Evolutionary conservation across 208 protist genomes (phyloP), one percentile per base, ranked within the genome.

Genomic region (Trichomonas vaginalis): DNA sequence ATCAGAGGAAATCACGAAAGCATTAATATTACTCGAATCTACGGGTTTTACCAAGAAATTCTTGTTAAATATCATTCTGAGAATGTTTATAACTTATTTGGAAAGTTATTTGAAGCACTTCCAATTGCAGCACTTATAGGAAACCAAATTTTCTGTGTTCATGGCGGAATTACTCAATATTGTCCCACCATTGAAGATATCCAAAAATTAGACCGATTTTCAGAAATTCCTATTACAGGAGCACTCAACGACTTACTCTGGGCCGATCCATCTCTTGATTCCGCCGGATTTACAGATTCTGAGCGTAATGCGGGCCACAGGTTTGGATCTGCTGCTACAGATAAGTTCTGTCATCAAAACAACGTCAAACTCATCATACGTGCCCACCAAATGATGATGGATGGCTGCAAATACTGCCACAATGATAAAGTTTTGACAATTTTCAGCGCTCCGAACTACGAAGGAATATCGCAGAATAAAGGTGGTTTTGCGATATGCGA

Each of bases 181-280:
- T 86, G 37, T 23, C 70, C 40, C 32, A 79, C 48, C 27, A 95
- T 96, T 32, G 98, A 99, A 0, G 98, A 99, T 96, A 98, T 99
- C 90, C 97, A 98, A 96, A 98, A 98, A 96, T 98, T 99, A 95
- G 96, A 98, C n/a, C 97, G 99, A 23, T 99, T 99, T 27, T 99
- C 98, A 95, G 98, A 99, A 96, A 98, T 99, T 23, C 99, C 99
- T 37, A 99, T 99, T 97, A 98, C 97, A 12, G 98, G 99, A 0
- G 97, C 99, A 79, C 98, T 99, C 15, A 99, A 99, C 97, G 99
- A 99, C 96, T 97, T 99, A 48, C 96, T 99, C 4, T 99, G 99
- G 99, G 98, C 98, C 17, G 99, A 99, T 97, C 99, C 99, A 1
- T 98, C 99, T 47, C 97, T 98, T 51, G 98, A 98, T 46, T 98